phyloP scores from a whole-genome alignment of 2,329 filamentous ascomycete genomes.

The Monascus ruber region DNA sequence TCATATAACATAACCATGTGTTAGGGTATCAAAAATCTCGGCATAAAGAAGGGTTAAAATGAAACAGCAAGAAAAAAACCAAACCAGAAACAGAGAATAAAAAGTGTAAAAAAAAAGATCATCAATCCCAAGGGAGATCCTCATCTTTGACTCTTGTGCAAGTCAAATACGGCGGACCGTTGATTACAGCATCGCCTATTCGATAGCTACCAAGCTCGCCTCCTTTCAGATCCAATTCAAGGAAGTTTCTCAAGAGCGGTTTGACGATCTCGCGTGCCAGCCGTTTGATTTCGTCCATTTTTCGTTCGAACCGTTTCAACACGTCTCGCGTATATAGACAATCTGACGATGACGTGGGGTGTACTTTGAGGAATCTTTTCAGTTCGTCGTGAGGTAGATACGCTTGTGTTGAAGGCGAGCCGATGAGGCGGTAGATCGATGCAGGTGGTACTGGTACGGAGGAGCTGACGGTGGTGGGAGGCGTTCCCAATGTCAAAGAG shows the following conservation, averaged over 20 bases:
- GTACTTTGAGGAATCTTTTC: slow-evolving; percentile 78
- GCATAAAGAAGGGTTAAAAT: background rate
- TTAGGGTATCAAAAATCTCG: slow-evolving; percentile 6
- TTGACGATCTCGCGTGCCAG: slow-evolving; percentile 72
- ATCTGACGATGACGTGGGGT: slow-evolving; percentile 47
- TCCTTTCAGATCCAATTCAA: slow-evolving; percentile 62
- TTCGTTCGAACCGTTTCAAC: slow-evolving; percentile 69
- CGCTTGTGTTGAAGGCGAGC: slow-evolving; percentile 45
- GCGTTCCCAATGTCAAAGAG: slow-evolving; percentile 8
- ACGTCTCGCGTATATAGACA: slow-evolving; percentile 73
- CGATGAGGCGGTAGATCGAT: slow-evolving; percentile 66
- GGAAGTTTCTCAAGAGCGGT: slow-evolving; percentile 72
- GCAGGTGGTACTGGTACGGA: slow-evolving; percentile 36
- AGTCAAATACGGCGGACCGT: slow-evolving; percentile 50
- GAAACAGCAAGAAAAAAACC: background rate
- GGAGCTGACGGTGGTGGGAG: slow-evolving; percentile 6
- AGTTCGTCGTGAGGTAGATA: slow-evolving; percentile 80
- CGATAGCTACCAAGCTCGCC: slow-evolving; percentile 9
- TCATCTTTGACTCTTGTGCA: slow-evolving; percentile 51
- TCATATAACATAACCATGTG: slow-evolving; percentile 1
- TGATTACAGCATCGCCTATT: slow-evolving; percentile 29
- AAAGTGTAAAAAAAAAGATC: slow-evolving; percentile 1
- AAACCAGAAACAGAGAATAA: background rate
- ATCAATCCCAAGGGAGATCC: slow-evolving; percentile 48
- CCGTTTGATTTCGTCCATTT: slow-evolving; percentile 78